Conservation (phyloP, 441 rosid genomes). For the Gossypium davidsonii region DNA sequence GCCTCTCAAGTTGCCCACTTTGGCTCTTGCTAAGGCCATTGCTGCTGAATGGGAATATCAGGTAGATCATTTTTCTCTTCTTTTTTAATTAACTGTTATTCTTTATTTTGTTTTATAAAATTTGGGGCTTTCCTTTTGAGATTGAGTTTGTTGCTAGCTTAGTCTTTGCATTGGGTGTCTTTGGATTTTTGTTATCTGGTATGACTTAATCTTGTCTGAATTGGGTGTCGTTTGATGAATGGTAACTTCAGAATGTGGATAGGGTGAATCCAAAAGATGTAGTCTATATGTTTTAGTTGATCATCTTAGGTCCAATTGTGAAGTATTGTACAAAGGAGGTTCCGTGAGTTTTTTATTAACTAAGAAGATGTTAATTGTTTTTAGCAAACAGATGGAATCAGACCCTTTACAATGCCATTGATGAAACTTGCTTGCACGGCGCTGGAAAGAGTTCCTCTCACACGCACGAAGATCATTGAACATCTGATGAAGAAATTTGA, state of each 20-base stretch:
- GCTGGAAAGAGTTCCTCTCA: constrained; percentile 84
- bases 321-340: neutral
- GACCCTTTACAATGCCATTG: constrained; percentile 92
- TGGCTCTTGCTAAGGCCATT: constrained; percentile 81
- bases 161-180: neutral
- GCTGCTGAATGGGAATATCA: constrained; percentile 97
- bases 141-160: neutral
- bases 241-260: neutral
- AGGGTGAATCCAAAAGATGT: neutral
- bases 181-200: neutral
- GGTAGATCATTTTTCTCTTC: constrained; percentile 32
- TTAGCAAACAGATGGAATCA: constrained; percentile 83
- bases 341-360: constrained; percentile 20
- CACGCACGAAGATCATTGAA: constrained; percentile 59
- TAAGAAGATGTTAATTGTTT: constrained; percentile 22
- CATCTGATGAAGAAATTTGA: constrained; percentile 59
- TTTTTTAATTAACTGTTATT: neutral
- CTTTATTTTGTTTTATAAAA: neutral
- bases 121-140: neutral
- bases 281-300: neutral
- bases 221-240: neutral
- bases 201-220: neutral
- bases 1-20: constrained; percentile 69
- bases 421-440: constrained; percentile 96
- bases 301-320: neutral